Base-by-base conservation (phyloP, 805 yeast genomes). In the Lachancea thermotolerans region DNA sequence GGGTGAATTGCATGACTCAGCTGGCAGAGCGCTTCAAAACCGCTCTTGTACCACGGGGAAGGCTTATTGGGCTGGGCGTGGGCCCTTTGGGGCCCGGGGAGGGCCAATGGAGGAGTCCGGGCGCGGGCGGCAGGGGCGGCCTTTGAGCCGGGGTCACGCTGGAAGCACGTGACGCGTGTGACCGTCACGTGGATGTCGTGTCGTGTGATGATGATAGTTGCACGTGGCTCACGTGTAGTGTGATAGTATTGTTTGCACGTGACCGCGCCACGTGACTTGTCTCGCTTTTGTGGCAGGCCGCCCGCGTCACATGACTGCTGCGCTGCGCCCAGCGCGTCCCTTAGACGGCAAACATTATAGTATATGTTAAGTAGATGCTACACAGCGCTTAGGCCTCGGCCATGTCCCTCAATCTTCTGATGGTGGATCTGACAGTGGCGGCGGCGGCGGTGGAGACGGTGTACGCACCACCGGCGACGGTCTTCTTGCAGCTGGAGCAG, bases 381-480 rank as follows among this genome's bases (percentile, higher is more conserved):
- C 37, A 40, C 43, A 33, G 50, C 52, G 69, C 62, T 86, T 90
- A 93, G 72, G 96, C 99, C 81, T 93, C 99, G 77, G 95, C 97
- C 81, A 95, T 73, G 72, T 93, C 99, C 84, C 99, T 89, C 77
- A 93, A 87, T 85, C 99, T 96, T 83, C 99, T 91, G 81, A 93
- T 93, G 75, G 99, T 91, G 58, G 99, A 93, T 85, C 99, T 90
- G 75, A 90, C 97, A 66, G 99, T 93, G 75, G 96, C 95, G 71
- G 99, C 99, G 73, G 99, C 97, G 69, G 99, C 93, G 66, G 99
- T 93, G 70, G 95, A 83, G 62, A 93, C 90, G 68, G 96, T 81
- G 90, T 93, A 93, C 76, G 99, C 99, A 82, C 99, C 99, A 74
- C 99, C 99, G 67, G 99, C 99, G 70, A 93, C 87, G 62, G 95